Evolutionary conservation across 2,329 filamentous ascomycete species (phyloP).

Genomic region (Aspergillus ibericus): DNA sequence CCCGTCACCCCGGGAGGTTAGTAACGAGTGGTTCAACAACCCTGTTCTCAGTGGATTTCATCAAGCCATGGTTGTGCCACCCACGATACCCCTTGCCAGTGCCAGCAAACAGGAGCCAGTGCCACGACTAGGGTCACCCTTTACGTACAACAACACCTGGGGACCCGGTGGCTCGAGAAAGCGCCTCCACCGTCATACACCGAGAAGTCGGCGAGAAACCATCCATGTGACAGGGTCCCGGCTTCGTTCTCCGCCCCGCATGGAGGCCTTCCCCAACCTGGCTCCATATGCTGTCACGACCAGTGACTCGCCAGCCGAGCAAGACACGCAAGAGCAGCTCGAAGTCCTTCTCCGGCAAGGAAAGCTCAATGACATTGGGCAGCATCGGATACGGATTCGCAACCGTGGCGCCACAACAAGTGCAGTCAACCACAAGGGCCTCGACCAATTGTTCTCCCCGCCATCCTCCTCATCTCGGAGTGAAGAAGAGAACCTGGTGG

Average conservation of each 20-base stretch:
- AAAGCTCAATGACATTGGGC: slow-evolving; percentile 48
- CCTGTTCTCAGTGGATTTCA: slow-evolving; percentile 23
- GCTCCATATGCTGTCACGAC: slow-evolving; percentile 43
- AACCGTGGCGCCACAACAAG: slow-evolving; percentile 63
- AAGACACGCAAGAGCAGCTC: slow-evolving; percentile 57
- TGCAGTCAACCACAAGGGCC: slow-evolving; percentile 53
- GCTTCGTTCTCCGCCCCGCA: slow-evolving; percentile 54
- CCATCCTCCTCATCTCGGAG: slow-evolving; percentile 38
- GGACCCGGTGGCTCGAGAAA: slow-evolving; percentile 43
- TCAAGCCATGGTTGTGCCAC: slow-evolving; percentile 2
- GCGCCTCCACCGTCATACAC: slow-evolving; percentile 31
- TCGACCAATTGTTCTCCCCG: slow-evolving; percentile 57
- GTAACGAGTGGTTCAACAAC: slow-evolving; percentile 40
- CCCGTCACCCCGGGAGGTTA: slow-evolving; percentile 22
- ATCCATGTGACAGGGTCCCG: slow-evolving; percentile 46
- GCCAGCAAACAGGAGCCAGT: slow-evolving; percentile 27
- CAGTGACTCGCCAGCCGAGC: slow-evolving; percentile 51
- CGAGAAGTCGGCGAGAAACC: slow-evolving; percentile 42
- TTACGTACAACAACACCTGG: slow-evolving; percentile 52
- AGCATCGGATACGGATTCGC: slow-evolving; percentile 59
- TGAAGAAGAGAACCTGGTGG: slow-evolving; percentile 20
- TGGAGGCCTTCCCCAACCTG: slow-evolving; percentile 50
- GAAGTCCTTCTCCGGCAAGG: slow-evolving; percentile 47
- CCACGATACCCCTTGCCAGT: slow-evolving; percentile 17
- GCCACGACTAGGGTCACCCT: slow-evolving; percentile 51